Evolutionary conservation across 306 rosid genomes (phyloP), one percentile per base, ranked within the genome.

Genomic region (Rubus idaeus): DNA sequence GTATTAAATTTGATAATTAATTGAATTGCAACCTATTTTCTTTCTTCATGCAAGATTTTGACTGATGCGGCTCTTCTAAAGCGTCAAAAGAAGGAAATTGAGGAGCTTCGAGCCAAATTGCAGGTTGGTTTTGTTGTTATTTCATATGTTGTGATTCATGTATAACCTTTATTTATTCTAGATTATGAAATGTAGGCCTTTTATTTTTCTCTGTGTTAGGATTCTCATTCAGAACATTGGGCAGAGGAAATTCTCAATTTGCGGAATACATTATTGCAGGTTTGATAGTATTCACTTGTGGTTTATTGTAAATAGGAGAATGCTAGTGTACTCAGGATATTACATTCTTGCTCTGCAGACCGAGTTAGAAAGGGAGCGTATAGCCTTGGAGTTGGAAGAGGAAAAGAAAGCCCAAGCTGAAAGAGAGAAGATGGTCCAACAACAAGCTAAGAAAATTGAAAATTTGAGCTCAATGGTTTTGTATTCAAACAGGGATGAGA

Each of bases 51-150:
- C 69, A 89, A 95, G 98, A 90, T 95, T 84, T 87, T 95, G 84
- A 95, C 98, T 51, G 98, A 95, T 88, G 98, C 98, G 83, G 98
- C 98, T 82, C 84, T 92, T 83, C 83, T 95, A 81, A 95, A 92
- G 88, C 97, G 97, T 73, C 98, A 92, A 87, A 95, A 87, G 83
- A 95, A 85, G 71, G 98, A 92, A 87, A 92, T 95, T 87, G 97
- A 92, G 88, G 96, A 90, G 77, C 96, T 95, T 72, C 94, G 93
- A 64, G 90, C 93, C 46, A 95, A 92, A 87, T 81, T 95, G 82
- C 93, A 88, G 98, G 98, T 95, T 77, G 68, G 45, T 75, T 76
- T 68, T 68, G 3, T 77, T 78, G 73, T 76, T 68, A 30, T 77
- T 60, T 20, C 10, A 70, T 55, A 26, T 41, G 16, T 16, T 53